Evolutionary conservation across 2,329 filamentous ascomycete species (phyloP).

Genomic region (Grosmannia penicillata): DNA sequence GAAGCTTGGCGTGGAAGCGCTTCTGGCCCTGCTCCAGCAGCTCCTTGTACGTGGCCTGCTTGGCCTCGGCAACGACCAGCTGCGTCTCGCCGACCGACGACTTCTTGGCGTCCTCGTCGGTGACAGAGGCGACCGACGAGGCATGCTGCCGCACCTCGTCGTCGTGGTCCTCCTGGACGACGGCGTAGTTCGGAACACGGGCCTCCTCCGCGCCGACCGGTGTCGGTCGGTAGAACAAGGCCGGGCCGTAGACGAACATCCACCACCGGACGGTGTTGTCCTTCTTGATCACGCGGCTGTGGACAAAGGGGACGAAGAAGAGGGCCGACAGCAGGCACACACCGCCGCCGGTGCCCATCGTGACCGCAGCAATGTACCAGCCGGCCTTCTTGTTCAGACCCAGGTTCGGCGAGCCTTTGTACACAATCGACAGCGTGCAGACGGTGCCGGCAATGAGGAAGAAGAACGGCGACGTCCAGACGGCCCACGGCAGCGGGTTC

Average conservation of each 20-base stretch:
- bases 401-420: conserved; percentile 63
- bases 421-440: conserved; percentile 64
- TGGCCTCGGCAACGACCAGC: conserved; percentile 29
- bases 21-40: conserved; percentile 41
- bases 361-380: conserved; percentile 53
- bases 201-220: conserved; percentile 37
- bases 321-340: conserved; percentile 43
- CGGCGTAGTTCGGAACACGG: conserved; percentile 60
- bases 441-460: conserved; percentile 63
- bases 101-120: conserved; percentile 6
- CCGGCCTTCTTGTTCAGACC: conserved; percentile 49
- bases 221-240: conserved; percentile 44
- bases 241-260: conserved; percentile 46
- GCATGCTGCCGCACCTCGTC: conserved; percentile 14
- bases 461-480: conserved; percentile 60
- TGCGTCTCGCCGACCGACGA: conserved; percentile 14
- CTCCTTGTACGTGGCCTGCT: conserved; percentile 44
- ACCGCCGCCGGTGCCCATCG: conserved; percentile 47
- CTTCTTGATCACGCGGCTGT: conserved; percentile 53
- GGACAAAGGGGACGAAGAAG: conserved; percentile 61
- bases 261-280: conserved; percentile 51
- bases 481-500: conserved; percentile 57
- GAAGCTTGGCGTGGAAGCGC: conserved; percentile 47
- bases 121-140: conserved; percentile 1
- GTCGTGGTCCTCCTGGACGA: conserved; percentile 50